Base-by-base conservation (phyloP, 2,329 filamentous ascomycete species). In the Exophiala dermatitidis region DNA sequence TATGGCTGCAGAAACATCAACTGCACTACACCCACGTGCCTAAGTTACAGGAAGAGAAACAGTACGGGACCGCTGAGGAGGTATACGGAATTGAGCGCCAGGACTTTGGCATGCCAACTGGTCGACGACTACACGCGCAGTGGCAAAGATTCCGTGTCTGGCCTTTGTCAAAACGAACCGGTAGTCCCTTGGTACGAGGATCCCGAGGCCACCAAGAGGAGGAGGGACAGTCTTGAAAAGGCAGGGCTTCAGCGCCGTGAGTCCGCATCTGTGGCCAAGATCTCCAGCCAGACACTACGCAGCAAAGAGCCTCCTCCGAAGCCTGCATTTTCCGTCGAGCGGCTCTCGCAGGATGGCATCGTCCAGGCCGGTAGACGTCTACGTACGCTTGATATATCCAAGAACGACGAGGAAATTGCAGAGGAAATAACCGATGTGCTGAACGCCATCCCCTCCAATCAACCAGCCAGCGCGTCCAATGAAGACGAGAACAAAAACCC, bases 51-150 rank as follows among this genome's bases (percentile, higher is more conserved):
- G 51, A 85, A 80, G 68, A 80, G 86, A 60, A 72, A 84, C 38
- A 78, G 81, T 33, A 81, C 81, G 59, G 79, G 79, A 0, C 88
- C 88, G 2, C 79, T 89, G 62, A 83, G 88, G 56, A 80, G 85
- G 64, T 93, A 90, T 63, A 95, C 85, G 53, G 79, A 85, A 26
- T 82, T 89, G 43, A 95, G 88, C 64, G 89, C 90, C 5, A 81
- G 88, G 63, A 88, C 86, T 1, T 71, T 95, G 32, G 90, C 90
- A 8, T 80, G 88, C 52, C 88, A 87, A 64, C 77, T 95, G 47
- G 88, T 89, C 6, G 87, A 85, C 63, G 83, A 89, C 65, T 62
- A 47, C 46, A 48, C 48, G 46, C 58, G 50, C 29, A 36, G 43
- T 54, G 54, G 58, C 29, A 86, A 90, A 62, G 82, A 93, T 60